Base-by-base conservation (phyloP, 306 rosid genomes). In the Gastrolobium bilobum region DNA sequence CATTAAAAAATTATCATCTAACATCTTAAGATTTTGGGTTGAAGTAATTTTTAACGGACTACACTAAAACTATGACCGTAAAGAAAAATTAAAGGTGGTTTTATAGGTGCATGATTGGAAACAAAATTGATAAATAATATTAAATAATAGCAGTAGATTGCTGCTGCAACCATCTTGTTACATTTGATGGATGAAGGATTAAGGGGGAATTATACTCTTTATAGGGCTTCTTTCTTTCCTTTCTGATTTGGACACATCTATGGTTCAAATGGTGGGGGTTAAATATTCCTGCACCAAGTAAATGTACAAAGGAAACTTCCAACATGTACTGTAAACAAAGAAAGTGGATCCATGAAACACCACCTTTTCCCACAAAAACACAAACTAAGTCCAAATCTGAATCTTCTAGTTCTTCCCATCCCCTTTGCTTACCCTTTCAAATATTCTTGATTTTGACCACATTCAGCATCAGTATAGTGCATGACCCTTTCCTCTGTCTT, bases 381-480 rank as follows among this genome's bases (percentile, higher is more conserved):
- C 44, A 58, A 75, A 72, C 71, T 31, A 20, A 39, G 9, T 62
- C 60, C 79, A 52, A 72, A 53, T 63, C 79, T 14, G 40, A 42
- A 65, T 62, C 80, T 56, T 47, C 62, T 5, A 44, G 5, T 72
- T 64, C 30, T 61, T 11, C 44, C 51, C 10, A 38, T 64, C 35
- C 47, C 63, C 44, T 72, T 39, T 63, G 31, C 37, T 66, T 4
- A 63, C 48, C 71, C 50, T 10, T 48, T 61, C 61, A 35, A 75
- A 48, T 48, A 37, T 26, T 68, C 34, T 26, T 50, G 73, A 64
- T 35, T 37, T 80, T 46, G 73, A 57, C 72, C 84, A 75, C 53
- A 63, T 78, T 87, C 87, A 88, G 74, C 87, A 85, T 85, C 87
- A 90, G 61, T 87, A 20, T 20, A 84, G 84, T 86, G 79, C 87